These are phyloP conservation scores for Pythium insidiosum DNA, from an alignment of 352 stramenopile genomes.

Conservation along the genomic window DNA sequence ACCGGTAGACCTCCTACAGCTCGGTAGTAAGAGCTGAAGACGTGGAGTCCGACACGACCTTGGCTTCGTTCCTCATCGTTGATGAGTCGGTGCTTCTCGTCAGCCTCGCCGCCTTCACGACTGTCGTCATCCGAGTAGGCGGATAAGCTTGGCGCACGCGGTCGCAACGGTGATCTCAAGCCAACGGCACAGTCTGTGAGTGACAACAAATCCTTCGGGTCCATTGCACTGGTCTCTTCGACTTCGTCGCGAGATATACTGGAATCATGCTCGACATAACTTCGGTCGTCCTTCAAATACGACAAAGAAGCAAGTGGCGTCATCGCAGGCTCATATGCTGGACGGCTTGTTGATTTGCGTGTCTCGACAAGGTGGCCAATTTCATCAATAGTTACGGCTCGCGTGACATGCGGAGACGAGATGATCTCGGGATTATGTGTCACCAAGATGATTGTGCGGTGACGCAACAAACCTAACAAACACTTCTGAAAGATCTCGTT, in stretches of 20 bases:
- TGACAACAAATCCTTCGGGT: neutral
- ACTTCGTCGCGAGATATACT: neutral
- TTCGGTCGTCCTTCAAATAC: conserved; percentile 3
- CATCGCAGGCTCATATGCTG: neutral
- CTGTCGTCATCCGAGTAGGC: too few relatives aligned
- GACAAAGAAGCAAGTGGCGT: neutral
- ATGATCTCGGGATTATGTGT: conserved; percentile 14
- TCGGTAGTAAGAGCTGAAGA: conserved; percentile 27
- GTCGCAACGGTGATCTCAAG: neutral
- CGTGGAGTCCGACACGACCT: conserved; percentile 20
- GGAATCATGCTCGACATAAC: too few relatives aligned
- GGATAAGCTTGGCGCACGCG: neutral
- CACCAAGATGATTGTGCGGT: conserved; percentile 7
- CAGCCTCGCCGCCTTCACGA: neutral
- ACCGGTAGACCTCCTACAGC: conserved; percentile 31
- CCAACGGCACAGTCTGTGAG: neutral
- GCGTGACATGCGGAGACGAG: neutral
- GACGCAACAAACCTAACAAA: conserved; percentile 10
- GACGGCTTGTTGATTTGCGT: neutral
- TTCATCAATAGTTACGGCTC: conserved; percentile 1
- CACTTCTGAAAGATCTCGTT: conserved; percentile 38
- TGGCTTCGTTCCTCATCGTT: conserved; percentile 17
- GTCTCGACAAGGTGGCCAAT: neutral
- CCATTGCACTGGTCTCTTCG: neutral
- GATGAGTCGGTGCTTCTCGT: conserved; percentile 13